Evolutionary conservation across 495 filamentous ascomycete genomes (phyloP).

Genomic region (Stereocaulon alpinum): DNA sequence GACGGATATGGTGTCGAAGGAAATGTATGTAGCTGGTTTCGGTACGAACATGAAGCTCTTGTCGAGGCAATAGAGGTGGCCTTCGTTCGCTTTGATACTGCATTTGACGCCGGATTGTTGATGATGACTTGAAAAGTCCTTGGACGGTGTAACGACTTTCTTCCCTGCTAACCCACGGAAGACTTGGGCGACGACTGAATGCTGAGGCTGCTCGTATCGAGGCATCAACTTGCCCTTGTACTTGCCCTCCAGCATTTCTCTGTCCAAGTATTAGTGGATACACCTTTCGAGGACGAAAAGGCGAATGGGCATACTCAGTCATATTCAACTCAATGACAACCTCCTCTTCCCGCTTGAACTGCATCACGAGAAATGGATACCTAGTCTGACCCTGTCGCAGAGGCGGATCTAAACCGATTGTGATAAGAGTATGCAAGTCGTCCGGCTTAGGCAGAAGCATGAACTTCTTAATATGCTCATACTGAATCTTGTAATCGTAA

Average conservation of each 20-base stretch:
- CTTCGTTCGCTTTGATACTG: conserved; percentile 97
- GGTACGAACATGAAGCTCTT: conserved; percentile 99
- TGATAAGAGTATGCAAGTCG: conserved; percentile 88
- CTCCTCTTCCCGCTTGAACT: conserved; percentile 96
- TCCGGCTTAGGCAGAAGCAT: conserved; percentile 97
- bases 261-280: conserved; percentile 22
- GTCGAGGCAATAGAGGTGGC: conserved; percentile 91
- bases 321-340: conserved; percentile 95
- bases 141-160: conserved; percentile 86
- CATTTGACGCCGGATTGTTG: conserved; percentile 94
- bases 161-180: conserved; percentile 90
- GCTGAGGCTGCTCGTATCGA: conserved; percentile 84
- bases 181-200: conserved; percentile 83
- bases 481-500: conserved; percentile 99
- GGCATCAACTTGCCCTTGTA: conserved; percentile 81
- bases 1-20: conserved; percentile 76
- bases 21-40: conserved; percentile 93
- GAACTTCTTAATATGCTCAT: conserved; percentile 95
- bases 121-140: conserved; percentile 83
- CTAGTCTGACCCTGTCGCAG: conserved; percentile 95
- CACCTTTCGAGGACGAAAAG: neutral
- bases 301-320: conserved; percentile 57
- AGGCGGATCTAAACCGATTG: conserved; percentile 90
- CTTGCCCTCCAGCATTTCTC: conserved; percentile 58
- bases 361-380: conserved; percentile 99